Evolutionary conservation across 345 rosid genomes (phyloP).

Genomic region (Iberis pinnata): DNA sequence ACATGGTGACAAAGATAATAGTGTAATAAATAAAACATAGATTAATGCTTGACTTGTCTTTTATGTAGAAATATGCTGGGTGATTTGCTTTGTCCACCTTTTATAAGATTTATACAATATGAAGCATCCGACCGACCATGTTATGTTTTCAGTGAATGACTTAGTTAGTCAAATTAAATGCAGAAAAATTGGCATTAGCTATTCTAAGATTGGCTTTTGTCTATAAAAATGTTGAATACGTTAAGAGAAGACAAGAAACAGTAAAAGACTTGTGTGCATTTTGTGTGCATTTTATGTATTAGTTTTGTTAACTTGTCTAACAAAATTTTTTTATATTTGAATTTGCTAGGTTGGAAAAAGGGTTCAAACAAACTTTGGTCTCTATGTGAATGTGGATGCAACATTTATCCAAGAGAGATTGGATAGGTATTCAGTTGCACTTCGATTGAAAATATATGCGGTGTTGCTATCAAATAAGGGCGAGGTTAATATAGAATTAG

Average conservation of each 20-base stretch:
- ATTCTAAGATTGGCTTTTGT: background rate
- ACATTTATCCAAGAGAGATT: background rate
- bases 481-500: background rate
- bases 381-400: background rate
- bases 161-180: background rate
- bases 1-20: no score
- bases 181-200: background rate
- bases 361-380: background rate
- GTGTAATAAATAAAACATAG: no score
- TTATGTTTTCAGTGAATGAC: background rate
- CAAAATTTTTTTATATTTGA: background rate
- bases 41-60: no score
- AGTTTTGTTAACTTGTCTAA: background rate
- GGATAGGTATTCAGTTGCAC: background rate
- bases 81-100: background rate
- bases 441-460: background rate
- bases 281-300: no score
- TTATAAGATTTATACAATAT: background rate
- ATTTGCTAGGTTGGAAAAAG: background rate
- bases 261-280: background rate
- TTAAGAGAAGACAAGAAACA: background rate
- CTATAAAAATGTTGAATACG: background rate
- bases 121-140: background rate
- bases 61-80: background rate
- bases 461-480: background rate